Evolutionary conservation across 2,329 filamentous ascomycete species (phyloP), one percentile per base, ranked within the genome.

Genomic region (Lasiodiplodia gonubiensis): DNA sequence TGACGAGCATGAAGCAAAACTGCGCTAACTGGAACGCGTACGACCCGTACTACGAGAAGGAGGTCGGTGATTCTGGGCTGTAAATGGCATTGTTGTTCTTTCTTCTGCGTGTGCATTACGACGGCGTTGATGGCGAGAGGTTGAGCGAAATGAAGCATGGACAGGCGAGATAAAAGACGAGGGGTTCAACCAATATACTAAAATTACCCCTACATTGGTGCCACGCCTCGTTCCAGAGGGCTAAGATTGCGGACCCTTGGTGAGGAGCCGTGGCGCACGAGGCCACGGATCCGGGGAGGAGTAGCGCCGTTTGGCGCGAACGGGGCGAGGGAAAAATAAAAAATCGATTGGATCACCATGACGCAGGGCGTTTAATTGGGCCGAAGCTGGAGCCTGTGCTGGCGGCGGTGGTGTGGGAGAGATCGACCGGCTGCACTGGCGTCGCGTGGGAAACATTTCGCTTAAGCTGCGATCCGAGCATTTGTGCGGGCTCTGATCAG

Each of bases 1-100:
- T 66, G 70, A 77, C 57, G 74, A 74, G 1, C 71, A 72, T 59
- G 69, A 66, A 71, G 59, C 59, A 72, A 12, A 75, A 74, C 0
- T 79, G 77, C 57, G 68, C 68, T 33, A 73, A 74, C 46, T 79
- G 77, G 77, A 73, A 75, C 55, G 63, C 69, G 2, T 79, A 76
- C 42, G 77, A 67, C 18, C 49, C 55, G 37, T 39, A 49, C 16
- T 53, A 27, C 4, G 33, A 42, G 21, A 64, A 59, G 33, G 51
- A 60, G 42, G 53, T 48, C 53, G 68, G 59, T 10, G 66, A 67
- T 37, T 67, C 66, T 3, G 66, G 66, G 16, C 25, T 67, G 57
- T 67, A 57, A 49, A 39, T 18, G 42, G 23, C n/a, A 35, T 16
- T 25, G 33, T 23, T 35, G 18, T 30, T n/a, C n/a, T 54, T 16